Conservation (phyloP, 441 rosid species). For the Viola pubescens region DNA sequence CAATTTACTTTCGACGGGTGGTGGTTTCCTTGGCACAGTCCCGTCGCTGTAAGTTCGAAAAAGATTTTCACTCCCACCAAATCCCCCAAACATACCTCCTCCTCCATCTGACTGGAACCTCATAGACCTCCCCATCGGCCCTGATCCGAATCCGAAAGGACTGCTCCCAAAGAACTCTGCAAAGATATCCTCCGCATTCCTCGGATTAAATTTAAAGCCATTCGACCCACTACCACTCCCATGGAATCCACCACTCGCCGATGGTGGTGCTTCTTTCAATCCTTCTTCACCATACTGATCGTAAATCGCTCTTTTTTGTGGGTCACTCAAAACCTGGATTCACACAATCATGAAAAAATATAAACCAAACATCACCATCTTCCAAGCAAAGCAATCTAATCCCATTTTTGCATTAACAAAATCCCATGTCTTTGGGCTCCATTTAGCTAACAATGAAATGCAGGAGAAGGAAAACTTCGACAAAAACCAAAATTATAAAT, state of each 20-base stretch:
- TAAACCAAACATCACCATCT: neutral
- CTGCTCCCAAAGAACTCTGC: slow-evolving; percentile 91
- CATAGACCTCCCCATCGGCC: slow-evolving; percentile 58
- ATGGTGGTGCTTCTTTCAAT: slow-evolving; percentile 64
- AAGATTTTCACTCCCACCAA: slow-evolving; percentile 37
- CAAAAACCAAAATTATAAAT: neutral
- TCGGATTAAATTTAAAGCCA: slow-evolving; percentile 60
- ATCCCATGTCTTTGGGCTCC: neutral
- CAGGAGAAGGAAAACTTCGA: neutral
- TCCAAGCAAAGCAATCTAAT: neutral
- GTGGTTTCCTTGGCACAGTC: slow-evolving; percentile 55
- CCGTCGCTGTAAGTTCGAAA: slow-evolving; percentile 63
- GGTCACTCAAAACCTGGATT: slow-evolving; percentile 75
- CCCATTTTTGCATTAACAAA: neutral
- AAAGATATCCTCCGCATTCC: slow-evolving; percentile 92
- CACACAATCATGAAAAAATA: neutral
- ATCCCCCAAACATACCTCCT: slow-evolving; percentile 59
- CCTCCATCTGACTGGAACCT: slow-evolving; percentile 78
- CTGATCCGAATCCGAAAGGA: slow-evolving; percentile 73
- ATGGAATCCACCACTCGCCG: slow-evolving; percentile 35
- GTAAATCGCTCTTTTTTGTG: slow-evolving; percentile 65
- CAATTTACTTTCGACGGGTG: slow-evolving; percentile 78
- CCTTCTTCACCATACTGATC: slow-evolving; percentile 94
- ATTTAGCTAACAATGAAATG: neutral
- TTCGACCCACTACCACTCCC: slow-evolving; percentile 29